Conservation (phyloP, 2,329 filamentous ascomycete genomes). For the Byssothecium circinans region DNA sequence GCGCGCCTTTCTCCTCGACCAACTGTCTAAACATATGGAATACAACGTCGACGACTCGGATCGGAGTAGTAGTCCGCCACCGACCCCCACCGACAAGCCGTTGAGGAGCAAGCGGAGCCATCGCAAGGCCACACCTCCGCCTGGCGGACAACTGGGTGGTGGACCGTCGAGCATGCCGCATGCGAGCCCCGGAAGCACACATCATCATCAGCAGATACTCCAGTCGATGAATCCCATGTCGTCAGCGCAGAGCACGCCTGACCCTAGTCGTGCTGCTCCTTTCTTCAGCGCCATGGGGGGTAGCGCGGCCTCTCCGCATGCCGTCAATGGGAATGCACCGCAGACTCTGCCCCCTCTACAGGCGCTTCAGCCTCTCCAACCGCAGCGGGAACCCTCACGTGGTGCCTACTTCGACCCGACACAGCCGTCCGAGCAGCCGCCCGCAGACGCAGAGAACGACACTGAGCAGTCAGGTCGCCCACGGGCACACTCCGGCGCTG, state of each 20-base stretch:
- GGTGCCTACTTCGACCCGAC: slow-evolving; percentile 34
- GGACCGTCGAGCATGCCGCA: slow-evolving; percentile 10
- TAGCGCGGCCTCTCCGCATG: slow-evolving; percentile 28
- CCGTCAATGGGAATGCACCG: slow-evolving; percentile 34
- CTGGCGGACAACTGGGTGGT: slow-evolving; percentile 14
- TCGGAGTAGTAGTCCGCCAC: slow-evolving; percentile 76
- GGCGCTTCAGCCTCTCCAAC: slow-evolving; percentile 30
- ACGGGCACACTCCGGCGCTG: slow-evolving; percentile 34
- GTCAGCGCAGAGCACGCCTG: slow-evolving; percentile 44
- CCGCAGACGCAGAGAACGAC: slow-evolving; percentile 20
- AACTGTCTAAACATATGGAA: slow-evolving; percentile 52
- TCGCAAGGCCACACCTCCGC: slow-evolving; percentile 47
- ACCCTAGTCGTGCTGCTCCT: slow-evolving; percentile 33
- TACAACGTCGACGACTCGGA: slow-evolving; percentile 64
- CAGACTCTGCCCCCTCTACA: slow-evolving; percentile 21
- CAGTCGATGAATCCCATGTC: slow-evolving; percentile 35
- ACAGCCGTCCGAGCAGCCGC: slow-evolving; percentile 29
- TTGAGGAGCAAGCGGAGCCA: slow-evolving; percentile 74
- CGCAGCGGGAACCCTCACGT: slow-evolving; percentile 19
- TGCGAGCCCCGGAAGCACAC: slow-evolving; percentile 18
- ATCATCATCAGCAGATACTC: slow-evolving; percentile 22
- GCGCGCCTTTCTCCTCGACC: slow-evolving; percentile 63
- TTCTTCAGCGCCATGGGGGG: slow-evolving; percentile 36
- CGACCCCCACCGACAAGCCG: slow-evolving; percentile 78
- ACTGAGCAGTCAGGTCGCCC: slow-evolving; percentile 23